Conservation (phyloP, 805 yeast species). For the Saturnispora sanitii region DNA sequence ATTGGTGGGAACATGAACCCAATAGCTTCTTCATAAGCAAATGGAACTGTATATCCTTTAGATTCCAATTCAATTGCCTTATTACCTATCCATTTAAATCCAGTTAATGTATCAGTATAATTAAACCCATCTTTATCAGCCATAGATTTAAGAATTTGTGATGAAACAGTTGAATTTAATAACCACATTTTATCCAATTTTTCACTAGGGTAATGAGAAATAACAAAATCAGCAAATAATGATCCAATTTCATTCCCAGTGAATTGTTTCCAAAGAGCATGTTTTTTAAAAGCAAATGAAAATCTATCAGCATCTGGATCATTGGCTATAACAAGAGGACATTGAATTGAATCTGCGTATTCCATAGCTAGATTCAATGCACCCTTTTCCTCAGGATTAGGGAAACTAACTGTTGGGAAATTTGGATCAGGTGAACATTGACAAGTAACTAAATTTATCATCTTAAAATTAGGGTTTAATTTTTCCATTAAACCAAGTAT, state of each 20-base stretch:
- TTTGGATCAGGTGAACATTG: constrained; percentile 76
- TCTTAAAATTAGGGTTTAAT: constrained; percentile 15
- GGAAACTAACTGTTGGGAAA: constrained; percentile 79
- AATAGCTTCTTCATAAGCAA: constrained; percentile 92
- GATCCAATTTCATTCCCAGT: constrained; percentile 90
- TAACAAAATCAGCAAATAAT: constrained; percentile 61
- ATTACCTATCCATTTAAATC: constrained; percentile 97
- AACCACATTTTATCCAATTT: constrained; percentile 37
- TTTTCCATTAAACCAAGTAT: constrained; percentile 37
- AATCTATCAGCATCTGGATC: constrained; percentile 98
- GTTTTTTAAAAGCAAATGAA: constrained; percentile 58
- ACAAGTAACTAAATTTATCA: constrained; percentile 21
- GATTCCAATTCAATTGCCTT: constrained; percentile 62
- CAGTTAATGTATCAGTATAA: constrained; percentile 79
- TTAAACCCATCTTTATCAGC: constrained; percentile 52
- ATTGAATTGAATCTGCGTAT: constrained; percentile 42
- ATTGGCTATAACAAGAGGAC: constrained; percentile 64
- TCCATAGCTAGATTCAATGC: constrained; percentile 67
- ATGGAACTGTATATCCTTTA: constrained; percentile 63
- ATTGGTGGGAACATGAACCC: constrained; percentile 84
- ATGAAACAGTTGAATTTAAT: constrained; percentile 86
- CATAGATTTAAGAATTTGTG: constrained; percentile 66
- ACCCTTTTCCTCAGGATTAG: constrained; percentile 94
- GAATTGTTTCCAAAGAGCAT: constrained; percentile 59
- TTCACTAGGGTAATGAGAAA: constrained; percentile 18